phyloP scores from a whole-genome alignment of 2,329 filamentous ascomycete species.

The Colletotrichum plurivorum region DNA sequence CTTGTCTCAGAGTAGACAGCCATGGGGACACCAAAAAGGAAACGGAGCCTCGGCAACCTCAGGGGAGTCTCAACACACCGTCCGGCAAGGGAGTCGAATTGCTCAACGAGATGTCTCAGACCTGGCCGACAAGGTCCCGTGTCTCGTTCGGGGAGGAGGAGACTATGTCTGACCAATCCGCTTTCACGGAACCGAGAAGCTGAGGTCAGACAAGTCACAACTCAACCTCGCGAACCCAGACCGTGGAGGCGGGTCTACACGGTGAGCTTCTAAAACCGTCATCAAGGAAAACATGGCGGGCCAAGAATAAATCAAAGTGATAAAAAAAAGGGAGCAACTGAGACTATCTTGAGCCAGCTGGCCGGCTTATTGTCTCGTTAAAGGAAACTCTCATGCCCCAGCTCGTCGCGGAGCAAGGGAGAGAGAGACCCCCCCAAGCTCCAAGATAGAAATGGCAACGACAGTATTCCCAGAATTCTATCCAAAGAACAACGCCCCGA shows the following conservation, averaged over 20 bases:
- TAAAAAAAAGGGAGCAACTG: neutral
- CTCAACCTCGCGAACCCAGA: neutral
- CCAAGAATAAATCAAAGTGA: neutral
- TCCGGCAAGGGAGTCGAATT: neutral
- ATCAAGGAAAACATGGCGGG: neutral
- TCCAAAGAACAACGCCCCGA: neutral
- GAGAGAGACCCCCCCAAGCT: neutral
- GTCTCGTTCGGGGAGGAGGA: no score
- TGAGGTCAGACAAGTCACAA: conserved; percentile 20
- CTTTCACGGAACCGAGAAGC: conserved; percentile 3
- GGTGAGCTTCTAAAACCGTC: no score
- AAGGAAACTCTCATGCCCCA: neutral
- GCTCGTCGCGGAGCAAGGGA: neutral
- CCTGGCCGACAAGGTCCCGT: neutral
- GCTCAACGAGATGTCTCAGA: conserved; percentile 1
- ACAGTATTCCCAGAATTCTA: neutral
- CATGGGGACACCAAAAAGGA: no score
- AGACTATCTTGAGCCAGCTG: neutral
- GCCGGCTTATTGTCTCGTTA: no score
- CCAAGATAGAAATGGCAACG: no score
- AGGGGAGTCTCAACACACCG: no score
- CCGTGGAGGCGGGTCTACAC: no score
- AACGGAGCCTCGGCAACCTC: no score
- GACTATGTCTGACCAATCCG: conserved; percentile 3
- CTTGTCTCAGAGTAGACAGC: neutral